These are phyloP conservation scores for Termitomyces sp. DNA, from an alignment of 768 basidiomycete species.

Conservation along the genomic window DNA sequence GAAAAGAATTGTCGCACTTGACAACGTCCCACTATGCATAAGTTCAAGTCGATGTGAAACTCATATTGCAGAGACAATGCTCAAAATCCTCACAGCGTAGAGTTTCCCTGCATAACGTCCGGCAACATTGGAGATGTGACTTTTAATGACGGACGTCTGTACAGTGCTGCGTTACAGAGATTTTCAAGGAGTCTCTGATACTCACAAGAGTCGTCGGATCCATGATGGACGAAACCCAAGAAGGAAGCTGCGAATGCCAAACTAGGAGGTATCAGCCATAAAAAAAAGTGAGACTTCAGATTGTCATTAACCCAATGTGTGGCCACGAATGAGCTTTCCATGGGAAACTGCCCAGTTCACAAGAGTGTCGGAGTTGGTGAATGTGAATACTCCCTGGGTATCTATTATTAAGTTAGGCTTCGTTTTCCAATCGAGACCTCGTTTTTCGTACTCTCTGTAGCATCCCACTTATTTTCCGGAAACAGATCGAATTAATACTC, in stretches of 20 bases:
- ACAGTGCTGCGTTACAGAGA: not conserved
- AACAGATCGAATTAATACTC: not conserved
- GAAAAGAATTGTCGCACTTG: not conserved
- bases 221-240: not conserved
- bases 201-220: not conserved
- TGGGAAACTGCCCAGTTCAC: constrained; percentile 35
- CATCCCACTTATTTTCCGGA: not conserved
- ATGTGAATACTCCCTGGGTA: constrained; percentile 24
- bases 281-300: not conserved
- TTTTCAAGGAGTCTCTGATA: not conserved
- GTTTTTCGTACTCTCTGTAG: not conserved
- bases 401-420: constrained; percentile 4
- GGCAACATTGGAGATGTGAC: constrained; percentile 39
- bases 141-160: constrained; percentile 37
- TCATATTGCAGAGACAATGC: not conserved
- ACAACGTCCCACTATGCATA: not conserved
- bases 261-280: not conserved
- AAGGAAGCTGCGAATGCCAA: not conserved
- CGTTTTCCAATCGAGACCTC: not conserved
- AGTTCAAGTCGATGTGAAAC: not conserved
- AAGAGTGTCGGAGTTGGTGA: constrained; percentile 26
- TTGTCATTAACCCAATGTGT: constrained; percentile 25
- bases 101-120: constrained; percentile 42
- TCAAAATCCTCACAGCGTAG: constrained; percentile 22
- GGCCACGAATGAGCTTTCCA: constrained; percentile 36